Percentiles rank a stretch among this genome's conserved stretches.
These are phyloP conservation scores for Pichia sp. DNA, from an alignment of 1,139 yeast genomes.

Conservation along the genomic window DNA sequence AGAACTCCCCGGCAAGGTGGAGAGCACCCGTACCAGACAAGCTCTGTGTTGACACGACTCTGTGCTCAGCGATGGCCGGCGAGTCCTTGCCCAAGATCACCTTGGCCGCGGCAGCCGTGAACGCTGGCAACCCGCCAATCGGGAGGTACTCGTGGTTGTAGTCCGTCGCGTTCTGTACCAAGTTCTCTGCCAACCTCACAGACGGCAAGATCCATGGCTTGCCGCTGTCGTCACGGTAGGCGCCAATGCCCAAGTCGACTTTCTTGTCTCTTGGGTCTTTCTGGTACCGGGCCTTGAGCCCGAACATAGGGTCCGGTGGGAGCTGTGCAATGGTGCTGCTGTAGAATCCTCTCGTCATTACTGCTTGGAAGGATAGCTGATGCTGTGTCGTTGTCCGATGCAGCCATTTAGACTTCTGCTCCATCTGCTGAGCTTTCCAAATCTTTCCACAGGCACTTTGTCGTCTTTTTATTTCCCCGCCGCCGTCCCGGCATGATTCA, in stretches of 20 bases:
- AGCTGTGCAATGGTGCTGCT: slow-evolving; percentile 51
- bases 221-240: slow-evolving; percentile 89
- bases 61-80: slow-evolving; percentile 46
- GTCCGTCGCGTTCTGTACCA: slow-evolving; percentile 48
- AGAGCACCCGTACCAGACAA: slow-evolving; percentile 95
- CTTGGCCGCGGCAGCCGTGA: slow-evolving; percentile 70
- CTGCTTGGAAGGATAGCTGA: background rate
- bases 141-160: slow-evolving; percentile 91
- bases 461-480: background rate
- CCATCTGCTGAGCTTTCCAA: too few species aligned
- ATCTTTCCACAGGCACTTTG: background rate
- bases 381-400: background rate
- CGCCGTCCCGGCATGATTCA: background rate
- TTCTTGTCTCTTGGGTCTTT: slow-evolving; percentile 59
- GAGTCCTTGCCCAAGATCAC: slow-evolving; percentile 71
- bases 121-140: slow-evolving; percentile 70
- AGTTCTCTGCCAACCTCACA: slow-evolving; percentile 66
- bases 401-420: too few species aligned
- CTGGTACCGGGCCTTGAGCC: slow-evolving; percentile 68
- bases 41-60: slow-evolving; percentile 76
- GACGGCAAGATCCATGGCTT: slow-evolving; percentile 93
- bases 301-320: slow-evolving; percentile 81
- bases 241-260: slow-evolving; percentile 90
- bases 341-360: slow-evolving; percentile 26
- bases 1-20: slow-evolving; percentile 78